Conservation (phyloP, 2,329 filamentous ascomycete genomes). For the Verticillium isaacii region DNA sequence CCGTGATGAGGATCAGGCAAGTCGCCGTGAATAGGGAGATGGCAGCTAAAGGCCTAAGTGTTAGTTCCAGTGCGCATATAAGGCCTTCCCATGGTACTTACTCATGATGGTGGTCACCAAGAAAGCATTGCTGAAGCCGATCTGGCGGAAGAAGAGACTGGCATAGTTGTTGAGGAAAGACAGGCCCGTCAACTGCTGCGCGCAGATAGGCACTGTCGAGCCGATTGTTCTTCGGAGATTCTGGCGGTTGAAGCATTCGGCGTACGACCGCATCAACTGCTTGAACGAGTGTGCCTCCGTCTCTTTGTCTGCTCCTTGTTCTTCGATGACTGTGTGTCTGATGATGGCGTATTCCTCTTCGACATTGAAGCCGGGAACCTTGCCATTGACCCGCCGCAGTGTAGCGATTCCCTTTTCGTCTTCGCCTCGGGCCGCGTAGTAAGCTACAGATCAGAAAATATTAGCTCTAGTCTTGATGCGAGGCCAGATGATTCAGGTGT, state of each 20-base stretch:
- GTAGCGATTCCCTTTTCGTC: slow-evolving; percentile 11
- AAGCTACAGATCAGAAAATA: neutral
- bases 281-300: slow-evolving; percentile 7
- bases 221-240: slow-evolving; percentile 23
- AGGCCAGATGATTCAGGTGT: too few relatives aligned
- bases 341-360: slow-evolving; percentile 21
- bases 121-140: slow-evolving; percentile 20
- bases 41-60: slow-evolving; percentile 13
- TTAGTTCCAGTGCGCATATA: neutral
- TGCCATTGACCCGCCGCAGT: slow-evolving; percentile 14
- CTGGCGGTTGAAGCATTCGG: slow-evolving; percentile 17
- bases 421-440: slow-evolving; percentile 20
- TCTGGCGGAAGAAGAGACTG: slow-evolving; percentile 27
- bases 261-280: slow-evolving; percentile 15
- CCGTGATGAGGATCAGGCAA: neutral
- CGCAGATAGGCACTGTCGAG: slow-evolving; percentile 19
- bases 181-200: slow-evolving; percentile 17
- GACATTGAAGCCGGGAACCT: slow-evolving; percentile 20
- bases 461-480: slow-evolving; percentile 21
- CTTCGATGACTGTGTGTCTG: slow-evolving; percentile 16
- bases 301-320: slow-evolving; percentile 13
- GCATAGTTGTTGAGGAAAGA: slow-evolving; percentile 16
- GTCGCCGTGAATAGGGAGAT: slow-evolving; percentile 13
- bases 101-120: neutral
- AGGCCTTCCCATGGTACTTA: neutral